These are phyloP conservation scores for Nothomitra cinnamomea DNA, from an alignment of 2,329 filamentous ascomycete species.

Conservation along the genomic window DNA sequence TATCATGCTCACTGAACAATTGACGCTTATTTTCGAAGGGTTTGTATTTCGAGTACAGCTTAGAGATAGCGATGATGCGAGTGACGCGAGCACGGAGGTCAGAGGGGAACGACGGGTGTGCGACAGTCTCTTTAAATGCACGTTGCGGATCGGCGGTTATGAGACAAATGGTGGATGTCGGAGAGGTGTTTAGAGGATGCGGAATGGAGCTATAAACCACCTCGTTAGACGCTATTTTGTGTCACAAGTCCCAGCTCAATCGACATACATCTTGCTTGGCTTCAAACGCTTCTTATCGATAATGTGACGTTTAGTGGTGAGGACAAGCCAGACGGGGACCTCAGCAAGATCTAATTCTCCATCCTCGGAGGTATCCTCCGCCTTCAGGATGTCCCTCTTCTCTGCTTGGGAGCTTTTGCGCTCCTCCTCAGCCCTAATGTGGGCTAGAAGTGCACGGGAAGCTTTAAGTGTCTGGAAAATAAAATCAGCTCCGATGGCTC, in stretches of 20 bases:
- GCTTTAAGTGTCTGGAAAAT: constrained; percentile 36
- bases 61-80: constrained; percentile 63
- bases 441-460: constrained; percentile 38
- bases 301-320: constrained; percentile 50
- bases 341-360: constrained; percentile 27
- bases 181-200: constrained; percentile 53
- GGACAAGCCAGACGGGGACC: constrained; percentile 41
- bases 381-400: constrained; percentile 37
- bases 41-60: constrained; percentile 79
- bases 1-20: constrained; percentile 69
- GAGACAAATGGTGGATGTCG: constrained; percentile 58
- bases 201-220: constrained; percentile 35
- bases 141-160: constrained; percentile 74
- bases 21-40: constrained; percentile 77
- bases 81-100: constrained; percentile 50
- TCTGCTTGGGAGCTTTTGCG: constrained; percentile 30
- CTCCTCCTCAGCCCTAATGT: constrained; percentile 34
- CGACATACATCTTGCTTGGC: constrained; percentile 52
- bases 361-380: constrained; percentile 28
- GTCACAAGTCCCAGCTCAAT: not conserved
- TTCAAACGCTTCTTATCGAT: constrained; percentile 63
- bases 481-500: not conserved
- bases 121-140: constrained; percentile 76
- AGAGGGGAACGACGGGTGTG: constrained; percentile 52
- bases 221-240: not conserved